These are phyloP conservation scores for Zea luxurians DNA, from an alignment of 176 grass and related monocot genomes.

Conservation along the genomic window DNA sequence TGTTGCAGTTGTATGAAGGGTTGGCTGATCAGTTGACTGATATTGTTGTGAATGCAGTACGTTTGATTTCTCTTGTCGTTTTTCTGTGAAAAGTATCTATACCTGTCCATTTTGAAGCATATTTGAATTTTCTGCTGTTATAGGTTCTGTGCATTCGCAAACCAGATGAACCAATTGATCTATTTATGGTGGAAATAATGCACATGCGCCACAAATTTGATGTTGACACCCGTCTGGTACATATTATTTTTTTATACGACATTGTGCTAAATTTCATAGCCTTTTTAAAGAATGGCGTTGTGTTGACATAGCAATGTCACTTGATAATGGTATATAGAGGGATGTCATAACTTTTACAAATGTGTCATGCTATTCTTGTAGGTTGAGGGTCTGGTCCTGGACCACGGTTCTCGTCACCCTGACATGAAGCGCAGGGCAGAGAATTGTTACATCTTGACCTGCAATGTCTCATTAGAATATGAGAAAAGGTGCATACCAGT, in stretches of 20 bases:
- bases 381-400: constrained; percentile 94
- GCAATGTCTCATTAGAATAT: constrained; percentile 97
- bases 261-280: background rate
- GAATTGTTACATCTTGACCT: constrained; percentile 97
- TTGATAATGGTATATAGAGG: background rate
- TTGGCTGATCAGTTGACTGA: constrained; percentile 91
- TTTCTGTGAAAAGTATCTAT: constrained; percentile 4
- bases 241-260: constrained; percentile 11
- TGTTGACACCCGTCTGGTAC: constrained; percentile 88
- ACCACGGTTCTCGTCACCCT: constrained; percentile 98
- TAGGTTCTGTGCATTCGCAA: constrained; percentile 84
- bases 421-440: constrained; percentile 98
- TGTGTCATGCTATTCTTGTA: constrained; percentile 31
- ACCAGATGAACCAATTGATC: constrained; percentile 81
- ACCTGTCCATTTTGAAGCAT: background rate
- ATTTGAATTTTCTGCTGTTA: constrained; percentile 1
- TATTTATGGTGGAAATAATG: constrained; percentile 99
- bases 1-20: constrained; percentile 78
- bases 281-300: background rate
- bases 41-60: constrained; percentile 82
- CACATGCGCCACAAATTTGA: constrained; percentile 99
- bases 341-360: background rate
- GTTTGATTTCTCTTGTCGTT: background rate
- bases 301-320: background rate
- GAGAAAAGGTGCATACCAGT: constrained; percentile 75